A percentile compares a stretch with the other conserved stretches of the same genome.
phyloP scores from a whole-genome alignment of 176 grass and related monocot genomes.

The Oryza officinalis region DNA sequence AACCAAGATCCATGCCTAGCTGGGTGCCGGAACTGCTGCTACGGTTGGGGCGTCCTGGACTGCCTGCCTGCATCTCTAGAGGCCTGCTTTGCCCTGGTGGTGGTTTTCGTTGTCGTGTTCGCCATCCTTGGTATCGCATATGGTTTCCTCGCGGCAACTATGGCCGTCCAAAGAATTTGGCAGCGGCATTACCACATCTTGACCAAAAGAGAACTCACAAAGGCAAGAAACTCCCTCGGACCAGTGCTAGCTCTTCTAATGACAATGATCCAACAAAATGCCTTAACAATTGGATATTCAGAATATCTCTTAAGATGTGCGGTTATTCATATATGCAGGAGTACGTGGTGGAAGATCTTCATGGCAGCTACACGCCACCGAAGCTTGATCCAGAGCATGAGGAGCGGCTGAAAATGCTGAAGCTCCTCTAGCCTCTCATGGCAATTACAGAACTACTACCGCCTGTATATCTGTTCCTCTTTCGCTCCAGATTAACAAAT shows the following conservation, averaged over 20 bases:
- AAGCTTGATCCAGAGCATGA: constrained; percentile 91
- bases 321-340: constrained; percentile 49
- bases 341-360: constrained; percentile 89
- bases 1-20: constrained; percentile 81
- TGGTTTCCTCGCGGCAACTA: constrained; percentile 81
- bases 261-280: not conserved
- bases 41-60: constrained; percentile 94
- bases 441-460: not conserved
- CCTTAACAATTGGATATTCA: not conserved
- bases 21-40: constrained; percentile 94
- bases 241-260: not conserved
- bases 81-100: constrained; percentile 88
- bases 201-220: constrained; percentile 94
- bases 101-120: constrained; percentile 86
- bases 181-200: constrained; percentile 98
- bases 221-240: constrained; percentile 50
- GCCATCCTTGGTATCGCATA: constrained; percentile 92
- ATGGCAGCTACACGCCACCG: constrained; percentile 67
- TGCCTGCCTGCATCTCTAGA: constrained; percentile 92
- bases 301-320: not conserved
- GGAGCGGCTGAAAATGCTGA: constrained; percentile 79
- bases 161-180: constrained; percentile 96
- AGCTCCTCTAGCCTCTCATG: constrained; percentile 58
- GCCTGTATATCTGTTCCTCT: not conserved
- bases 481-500: not conserved